phyloP scores from a whole-genome alignment of 164 flowering plant genomes.

The Aristolochia californica region DNA sequence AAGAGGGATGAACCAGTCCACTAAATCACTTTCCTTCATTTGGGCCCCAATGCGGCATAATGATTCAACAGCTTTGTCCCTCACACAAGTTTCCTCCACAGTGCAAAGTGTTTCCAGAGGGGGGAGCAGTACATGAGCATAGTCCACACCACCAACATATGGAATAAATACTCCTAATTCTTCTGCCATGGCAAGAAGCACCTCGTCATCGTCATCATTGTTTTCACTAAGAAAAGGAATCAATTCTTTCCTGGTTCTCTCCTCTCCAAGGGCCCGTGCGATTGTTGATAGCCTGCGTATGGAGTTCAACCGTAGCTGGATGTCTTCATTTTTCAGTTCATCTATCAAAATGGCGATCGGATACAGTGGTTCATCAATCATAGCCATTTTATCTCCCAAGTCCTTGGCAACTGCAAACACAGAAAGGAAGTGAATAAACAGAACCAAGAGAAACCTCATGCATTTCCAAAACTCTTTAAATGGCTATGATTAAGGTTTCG shows the following conservation, averaged over 20 bases:
- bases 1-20: conserved; percentile 72
- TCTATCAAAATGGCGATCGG: conserved; percentile 92
- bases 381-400: conserved; percentile 40
- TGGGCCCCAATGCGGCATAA: conserved; percentile 86
- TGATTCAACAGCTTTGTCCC: conserved; percentile 96
- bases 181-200: conserved; percentile 93
- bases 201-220: conserved; percentile 96
- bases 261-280: conserved; percentile 95
- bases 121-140: conserved; percentile 77
- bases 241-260: conserved; percentile 81
- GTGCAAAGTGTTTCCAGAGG: conserved; percentile 85
- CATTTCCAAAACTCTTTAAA: too few relatives aligned
- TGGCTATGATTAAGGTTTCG: too few relatives aligned
- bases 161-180: conserved; percentile 93
- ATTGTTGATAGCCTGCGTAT: conserved; percentile 84
- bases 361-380: conserved; percentile 87
- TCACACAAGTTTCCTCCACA: conserved; percentile 94
- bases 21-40: conserved; percentile 84
- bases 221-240: conserved; percentile 93
- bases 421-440: background rate
- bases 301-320: conserved; percentile 85
- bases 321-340: conserved; percentile 90
- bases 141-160: conserved; percentile 88
- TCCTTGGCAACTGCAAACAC: conserved; percentile 1
- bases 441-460: too few relatives aligned